phyloP scores from a whole-genome alignment of 73 alveolate species.

The Paramecium tetraurelia region DNA sequence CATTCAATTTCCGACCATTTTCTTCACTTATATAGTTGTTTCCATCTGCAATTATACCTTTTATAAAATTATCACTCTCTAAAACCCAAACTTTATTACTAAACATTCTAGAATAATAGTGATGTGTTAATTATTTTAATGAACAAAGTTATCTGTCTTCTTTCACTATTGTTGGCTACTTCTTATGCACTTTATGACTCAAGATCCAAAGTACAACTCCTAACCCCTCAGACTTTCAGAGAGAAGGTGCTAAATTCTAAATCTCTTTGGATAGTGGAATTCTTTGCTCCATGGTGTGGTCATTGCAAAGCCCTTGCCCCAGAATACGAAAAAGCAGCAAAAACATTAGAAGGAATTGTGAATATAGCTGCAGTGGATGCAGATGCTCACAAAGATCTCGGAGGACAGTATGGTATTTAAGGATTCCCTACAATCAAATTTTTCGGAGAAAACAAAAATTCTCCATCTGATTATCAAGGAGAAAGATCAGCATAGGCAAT shows the following conservation, averaged over 20 bases:
- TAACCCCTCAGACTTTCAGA: constrained; percentile 75
- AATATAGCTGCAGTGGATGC: constrained; percentile 94
- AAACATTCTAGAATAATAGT: constrained; percentile 39
- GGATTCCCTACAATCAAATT: constrained; percentile 97
- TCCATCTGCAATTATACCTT: background rate
- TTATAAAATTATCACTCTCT: constrained; percentile 24
- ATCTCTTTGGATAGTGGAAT: constrained; percentile 91
- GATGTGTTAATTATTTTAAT: constrained; percentile 36
- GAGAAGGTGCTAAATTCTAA: constrained; percentile 81
- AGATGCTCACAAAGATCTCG: constrained; percentile 72
- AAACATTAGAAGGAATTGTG: constrained; percentile 89
- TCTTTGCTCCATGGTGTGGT: constrained; percentile 98
- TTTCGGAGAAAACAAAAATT: constrained; percentile 83
- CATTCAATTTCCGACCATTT: background rate
- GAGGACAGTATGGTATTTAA: constrained; percentile 82
- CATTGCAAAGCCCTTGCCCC: constrained; percentile 95
- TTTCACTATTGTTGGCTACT: constrained; percentile 17
- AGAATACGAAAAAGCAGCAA: constrained; percentile 96
- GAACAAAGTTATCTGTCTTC: background rate
- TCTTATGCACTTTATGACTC: constrained; percentile 65
- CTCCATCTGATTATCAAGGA: constrained; percentile 82
- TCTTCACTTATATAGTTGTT: background rate
- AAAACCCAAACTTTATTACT: constrained; percentile 26
- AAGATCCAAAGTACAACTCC: constrained; percentile 76
- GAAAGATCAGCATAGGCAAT: constrained; percentile 89